phyloP scores from a whole-genome alignment of 305 asterid species.

The Rubia tinctorum region DNA sequence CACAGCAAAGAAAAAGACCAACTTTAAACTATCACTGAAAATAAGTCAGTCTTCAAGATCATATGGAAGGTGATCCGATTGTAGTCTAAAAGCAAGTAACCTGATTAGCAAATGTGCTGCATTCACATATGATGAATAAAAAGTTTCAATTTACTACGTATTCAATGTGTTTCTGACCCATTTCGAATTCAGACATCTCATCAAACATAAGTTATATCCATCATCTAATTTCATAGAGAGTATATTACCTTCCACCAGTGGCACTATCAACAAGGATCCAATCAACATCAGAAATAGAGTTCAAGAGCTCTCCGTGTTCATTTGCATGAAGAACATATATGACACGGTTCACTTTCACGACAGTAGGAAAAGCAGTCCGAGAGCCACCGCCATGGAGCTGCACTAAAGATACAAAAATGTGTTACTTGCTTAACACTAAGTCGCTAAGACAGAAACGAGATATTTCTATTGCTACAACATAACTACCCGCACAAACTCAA shows the following conservation, averaged over 20 bases:
- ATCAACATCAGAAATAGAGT: constrained; percentile 28
- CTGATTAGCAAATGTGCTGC: background rate
- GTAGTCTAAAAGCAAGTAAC: too few relatives aligned
- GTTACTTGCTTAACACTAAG: constrained; percentile 8
- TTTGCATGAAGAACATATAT: constrained; percentile 87
- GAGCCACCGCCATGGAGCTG: constrained; percentile 95
- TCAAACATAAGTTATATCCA: background rate
- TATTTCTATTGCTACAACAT: constrained; percentile 13
- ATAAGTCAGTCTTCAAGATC: too few relatives aligned
- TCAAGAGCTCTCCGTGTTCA: constrained; percentile 66
- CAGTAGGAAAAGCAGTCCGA: constrained; percentile 54
- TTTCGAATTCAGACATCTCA: background rate
- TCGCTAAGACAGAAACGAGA: constrained; percentile 6
- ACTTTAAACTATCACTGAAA: background rate
- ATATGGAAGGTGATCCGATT: too few relatives aligned
- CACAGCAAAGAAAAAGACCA: background rate
- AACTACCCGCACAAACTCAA: constrained; percentile 84
- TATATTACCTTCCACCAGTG: constrained; percentile 12
- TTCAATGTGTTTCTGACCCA: background rate
- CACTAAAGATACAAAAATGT: constrained; percentile 5
- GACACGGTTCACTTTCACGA: constrained; percentile 49
- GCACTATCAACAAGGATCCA: constrained; percentile 14
- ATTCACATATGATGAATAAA: background rate
- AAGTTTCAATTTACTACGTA: background rate
- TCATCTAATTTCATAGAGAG: background rate